Base-by-base conservation (phyloP, 2,329 filamentous ascomycete genomes). In the Nigrograna mackinnonii region DNA sequence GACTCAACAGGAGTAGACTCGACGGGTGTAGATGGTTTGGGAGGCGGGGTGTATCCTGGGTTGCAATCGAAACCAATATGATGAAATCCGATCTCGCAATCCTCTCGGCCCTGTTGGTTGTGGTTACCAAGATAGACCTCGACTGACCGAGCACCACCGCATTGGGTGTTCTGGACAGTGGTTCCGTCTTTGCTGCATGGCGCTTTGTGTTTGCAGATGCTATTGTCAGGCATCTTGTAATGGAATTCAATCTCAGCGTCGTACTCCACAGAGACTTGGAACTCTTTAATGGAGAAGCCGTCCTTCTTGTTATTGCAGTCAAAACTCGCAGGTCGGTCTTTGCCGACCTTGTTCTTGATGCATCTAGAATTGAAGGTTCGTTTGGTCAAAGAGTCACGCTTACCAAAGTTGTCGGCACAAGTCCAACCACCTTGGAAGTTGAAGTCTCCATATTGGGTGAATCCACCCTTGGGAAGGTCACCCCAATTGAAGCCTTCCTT, bases 121-220 rank as follows among this genome's bases (percentile, higher is more conserved):
- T 59, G 53, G 39, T 55, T 50, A 17, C 85, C 82, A 44, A 80
- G 70, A 51, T 77, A 73, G 66, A 96, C 84, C 41, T 81, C 84
- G 48, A 96, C 90, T 44, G 83, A 84, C 66, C 80, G 89, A 52
- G 92, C 91, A 70, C 91, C 91, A 81, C 91, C 92, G 68, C 92
- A 97, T 79, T 96, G 90, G 47, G 76, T 82, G 80, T 96, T 96
- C 72, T 82, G 73, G 58, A 96, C 78, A 35, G 79, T 80, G 44
- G 83, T 85, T 59, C 89, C 89, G 13, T 78, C 74, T 41, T 78
- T 74, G 51, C 77, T 81, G 80, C 89, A 95, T 39, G 77, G 64
- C 52, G 80, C 75, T 49, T 82, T 83, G 59, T 95, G 87, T 75
- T 88, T 92, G 84, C 92, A 97, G 46, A 70, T 81, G 12, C 82